A percentile compares a stretch with the other conserved stretches of the same genome.
phyloP scores from a whole-genome alignment of 2,329 filamentous ascomycete genomes.

The Graphilbum sp. region DNA sequence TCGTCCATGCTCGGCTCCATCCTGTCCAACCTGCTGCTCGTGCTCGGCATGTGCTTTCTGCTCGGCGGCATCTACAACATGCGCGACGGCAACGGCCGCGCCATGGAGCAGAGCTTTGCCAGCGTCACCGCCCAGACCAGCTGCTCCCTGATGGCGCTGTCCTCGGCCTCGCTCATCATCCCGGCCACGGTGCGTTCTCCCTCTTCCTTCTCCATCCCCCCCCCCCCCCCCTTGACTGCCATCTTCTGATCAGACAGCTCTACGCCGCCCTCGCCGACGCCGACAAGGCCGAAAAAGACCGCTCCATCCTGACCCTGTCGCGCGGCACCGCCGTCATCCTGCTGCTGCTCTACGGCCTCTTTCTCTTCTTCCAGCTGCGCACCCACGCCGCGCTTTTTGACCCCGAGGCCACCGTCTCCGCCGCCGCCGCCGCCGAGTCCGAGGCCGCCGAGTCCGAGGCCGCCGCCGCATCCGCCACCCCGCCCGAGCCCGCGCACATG shows the following conservation, averaged over 20 bases:
- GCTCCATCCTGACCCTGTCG: conserved; percentile 54
- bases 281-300: conserved; percentile 23
- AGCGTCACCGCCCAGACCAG: conserved; percentile 64
- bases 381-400: conserved; percentile 62
- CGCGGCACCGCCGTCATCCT: conserved; percentile 63
- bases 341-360: conserved; percentile 57
- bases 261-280: conserved; percentile 43
- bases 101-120: conserved; percentile 56
- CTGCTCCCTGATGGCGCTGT: conserved; percentile 57
- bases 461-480: no score
- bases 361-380: conserved; percentile 61
- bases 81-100: conserved; percentile 35
- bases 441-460: conserved; percentile 24
- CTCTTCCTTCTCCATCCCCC: not conserved
- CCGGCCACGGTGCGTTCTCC: conserved; percentile 43
- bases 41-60: conserved; percentile 80
- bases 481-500: no score
- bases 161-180: conserved; percentile 63
- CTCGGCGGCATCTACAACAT: conserved; percentile 54
- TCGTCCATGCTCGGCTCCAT: conserved; percentile 86
- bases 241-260: conserved; percentile 24
- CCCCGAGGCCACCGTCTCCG: conserved; percentile 21
- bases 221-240: not conserved
- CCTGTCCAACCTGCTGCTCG: conserved; percentile 74
- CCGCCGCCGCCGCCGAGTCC: conserved; percentile 7